Evolutionary conservation across 2,329 filamentous ascomycete genomes (phyloP), one percentile per base, ranked within the genome.

Genomic region (Xylariaceae sp.): DNA sequence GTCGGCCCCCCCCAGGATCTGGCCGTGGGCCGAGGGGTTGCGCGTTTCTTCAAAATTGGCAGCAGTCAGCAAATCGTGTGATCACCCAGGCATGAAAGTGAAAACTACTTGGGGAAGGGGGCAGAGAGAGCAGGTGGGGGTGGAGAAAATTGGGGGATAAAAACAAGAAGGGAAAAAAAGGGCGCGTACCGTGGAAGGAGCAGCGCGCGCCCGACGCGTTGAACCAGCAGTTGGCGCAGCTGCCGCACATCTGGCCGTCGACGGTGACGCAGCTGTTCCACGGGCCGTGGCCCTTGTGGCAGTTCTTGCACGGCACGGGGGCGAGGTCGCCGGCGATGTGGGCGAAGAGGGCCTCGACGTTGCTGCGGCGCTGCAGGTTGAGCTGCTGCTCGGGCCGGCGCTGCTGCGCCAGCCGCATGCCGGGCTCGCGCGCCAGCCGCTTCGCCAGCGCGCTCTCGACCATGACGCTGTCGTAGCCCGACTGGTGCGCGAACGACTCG

Each of bases 201-300:
- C 74, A 78, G 32, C 73, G 58, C 8, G 70, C 65, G 8, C 73
- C 73, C 32, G 71, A 75, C 6, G 73, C 73, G 36, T 78, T 78
- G 53, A 72, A 77, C 73, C 74, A 77, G 50, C 74, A 78, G 47
- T 78, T 78, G 37, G 72, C 67, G 41, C 74, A 78, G 46, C 70
- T 75, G 8, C 74, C 73, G 38, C 70, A 76, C 69, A 77, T 72
- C 48, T 75, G 69, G 2, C 73, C 72, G 30, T 69, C 67, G 15
- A 73, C 68, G n/a, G 75, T 58, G n/a, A 78, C 63, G 42, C 74
- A 78, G 12, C 62, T 61, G 1, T 61, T 70, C 72, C 72, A 78
- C 0, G 74, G 73, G 0, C 74, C 74, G 39, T 76, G 70, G 4
- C 71, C 71, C 49, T 75, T 77, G 52, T 68, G 64, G 50, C 74